Base-by-base conservation (phyloP, 2,329 filamentous ascomycete species). In the Trichophyton schoenleinii region DNA sequence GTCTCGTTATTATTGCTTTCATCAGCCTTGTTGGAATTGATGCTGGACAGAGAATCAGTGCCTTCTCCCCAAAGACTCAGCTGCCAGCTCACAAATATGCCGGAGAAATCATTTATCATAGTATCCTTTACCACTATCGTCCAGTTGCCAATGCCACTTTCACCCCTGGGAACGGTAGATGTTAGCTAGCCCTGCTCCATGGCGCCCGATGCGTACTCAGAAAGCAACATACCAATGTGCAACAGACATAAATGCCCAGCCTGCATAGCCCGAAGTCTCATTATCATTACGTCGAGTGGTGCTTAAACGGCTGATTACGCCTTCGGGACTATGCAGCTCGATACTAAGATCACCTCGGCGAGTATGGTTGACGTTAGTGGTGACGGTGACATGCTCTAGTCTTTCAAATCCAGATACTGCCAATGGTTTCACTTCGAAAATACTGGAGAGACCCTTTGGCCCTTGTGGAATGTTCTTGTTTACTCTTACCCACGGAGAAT, bases 171-270 rank as follows among this genome's bases (percentile, higher is more conserved):
- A 0, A 41, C 52, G 60, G 59, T 67, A 79, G 71, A 20, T 38
- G 34, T 38, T 38, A 38, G 9, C 34, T 38, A 38, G 34, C 15
- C 6, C 41, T 44, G 41, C 15, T 20, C 15, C 7, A 18, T 6
- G n/a, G 2, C 7, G 4, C 15, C 2, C 6, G 11, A 18, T 44
- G 41, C 11, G n/a, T 44, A n/a, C 5, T 15, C 41, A 1, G 41
- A n/a, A 18, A 44, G 15, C 41, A 44, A 74, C 86, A 74, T 80
- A 91, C 89, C 91, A 99, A 72, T 99, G 94, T 65, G 87, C 91
- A 41, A 99, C 94, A 64, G 87, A 95, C 94, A 99, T 99, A 69
- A 99, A 99, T 0, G 92, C 96, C 94, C 94, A 99, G 75, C 97
- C 90, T 42, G 86, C 78, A 72, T 97, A 99, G 6, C 94, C 94